Conservation (phyloP, 352 stramenopile genomes). For the Phytopythium boreale region DNA sequence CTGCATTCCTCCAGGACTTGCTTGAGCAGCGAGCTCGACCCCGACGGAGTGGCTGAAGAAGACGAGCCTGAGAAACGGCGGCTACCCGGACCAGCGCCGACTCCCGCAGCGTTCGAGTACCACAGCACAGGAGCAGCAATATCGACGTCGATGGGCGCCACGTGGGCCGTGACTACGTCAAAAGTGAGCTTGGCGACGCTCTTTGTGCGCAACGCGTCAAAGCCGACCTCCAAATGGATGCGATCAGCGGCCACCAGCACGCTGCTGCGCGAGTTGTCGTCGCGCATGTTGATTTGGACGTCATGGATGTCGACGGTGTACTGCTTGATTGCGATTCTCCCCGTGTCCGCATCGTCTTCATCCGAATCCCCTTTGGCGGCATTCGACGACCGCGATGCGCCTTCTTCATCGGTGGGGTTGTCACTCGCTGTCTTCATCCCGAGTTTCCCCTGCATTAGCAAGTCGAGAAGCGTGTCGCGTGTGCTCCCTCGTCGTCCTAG, state of each 20-base stretch:
- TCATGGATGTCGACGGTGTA: constrained; percentile 80
- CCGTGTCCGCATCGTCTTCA: constrained; percentile 14
- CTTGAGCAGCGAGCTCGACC: constrained; percentile 44
- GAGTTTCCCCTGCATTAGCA: constrained; percentile 75
- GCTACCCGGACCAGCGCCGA: not conserved
- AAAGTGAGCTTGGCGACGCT: constrained; percentile 64
- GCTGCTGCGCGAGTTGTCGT: constrained; percentile 63
- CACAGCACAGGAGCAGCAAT: constrained; percentile 67
- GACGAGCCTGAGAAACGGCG: not conserved
- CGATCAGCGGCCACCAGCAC: constrained; percentile 70
- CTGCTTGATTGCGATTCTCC: constrained; percentile 51
- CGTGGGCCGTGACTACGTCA: constrained; percentile 62
- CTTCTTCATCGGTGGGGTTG: constrained; percentile 13
- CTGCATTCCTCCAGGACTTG: constrained; percentile 80
- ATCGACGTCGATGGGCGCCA: constrained; percentile 74
- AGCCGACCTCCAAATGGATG: constrained; percentile 72
- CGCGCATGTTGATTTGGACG: constrained; percentile 73
- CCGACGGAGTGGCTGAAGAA: constrained; percentile 10
- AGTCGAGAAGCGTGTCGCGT: constrained; percentile 60
- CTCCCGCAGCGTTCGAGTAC: constrained; percentile 40
- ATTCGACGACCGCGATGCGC: constrained; percentile 11
- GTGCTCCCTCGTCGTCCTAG: constrained; percentile 38
- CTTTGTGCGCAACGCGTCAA: constrained; percentile 36
- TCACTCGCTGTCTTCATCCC: constrained; percentile 32
- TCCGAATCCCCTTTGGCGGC: constrained; percentile 9